A percentile compares a stretch with the other conserved stretches of the same genome.
phyloP scores from a whole-genome alignment of 1,284 basidiomycete species.

The Fomitopsis palustris region DNA sequence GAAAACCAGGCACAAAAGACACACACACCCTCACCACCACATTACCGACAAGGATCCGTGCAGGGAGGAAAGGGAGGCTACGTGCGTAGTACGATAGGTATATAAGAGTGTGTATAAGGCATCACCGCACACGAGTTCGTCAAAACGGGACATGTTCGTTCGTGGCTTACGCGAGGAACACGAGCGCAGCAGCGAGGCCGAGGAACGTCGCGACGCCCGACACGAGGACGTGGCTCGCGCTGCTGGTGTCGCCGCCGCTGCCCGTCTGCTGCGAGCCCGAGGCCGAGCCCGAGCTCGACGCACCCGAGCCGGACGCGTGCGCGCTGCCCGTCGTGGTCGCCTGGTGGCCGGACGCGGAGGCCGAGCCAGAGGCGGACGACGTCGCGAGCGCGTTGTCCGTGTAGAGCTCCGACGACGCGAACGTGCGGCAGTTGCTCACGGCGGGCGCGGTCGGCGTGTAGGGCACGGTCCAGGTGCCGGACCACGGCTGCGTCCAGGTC shows the following conservation, averaged over 20 bases:
- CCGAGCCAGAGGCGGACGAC: slow-evolving; percentile 15
- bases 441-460: slow-evolving; percentile 58
- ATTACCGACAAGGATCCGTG: background rate
- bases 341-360: background rate
- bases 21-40: background rate
- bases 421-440: slow-evolving; percentile 60
- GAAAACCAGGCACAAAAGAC: background rate
- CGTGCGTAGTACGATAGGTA: background rate
- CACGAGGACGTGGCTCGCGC: background rate
- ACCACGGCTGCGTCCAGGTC: slow-evolving; percentile 52
- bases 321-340: background rate
- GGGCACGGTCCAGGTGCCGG: slow-evolving; percentile 53
- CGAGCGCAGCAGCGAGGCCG: background rate
- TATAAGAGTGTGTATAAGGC: background rate
- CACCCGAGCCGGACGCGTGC: background rate
- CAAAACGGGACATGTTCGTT: background rate
- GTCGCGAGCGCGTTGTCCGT: slow-evolving; percentile 30
- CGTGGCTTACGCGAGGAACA: background rate
- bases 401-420: slow-evolving; percentile 53
- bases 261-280: background rate
- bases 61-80: too few species aligned
- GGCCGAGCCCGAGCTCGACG: background rate
- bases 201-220: slow-evolving; percentile 1
- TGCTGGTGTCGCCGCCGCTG: background rate
- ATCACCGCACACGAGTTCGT: background rate